Evolutionary conservation across 2,329 filamentous ascomycete genomes (phyloP).

Genomic region (Ophiostoma sp.): DNA sequence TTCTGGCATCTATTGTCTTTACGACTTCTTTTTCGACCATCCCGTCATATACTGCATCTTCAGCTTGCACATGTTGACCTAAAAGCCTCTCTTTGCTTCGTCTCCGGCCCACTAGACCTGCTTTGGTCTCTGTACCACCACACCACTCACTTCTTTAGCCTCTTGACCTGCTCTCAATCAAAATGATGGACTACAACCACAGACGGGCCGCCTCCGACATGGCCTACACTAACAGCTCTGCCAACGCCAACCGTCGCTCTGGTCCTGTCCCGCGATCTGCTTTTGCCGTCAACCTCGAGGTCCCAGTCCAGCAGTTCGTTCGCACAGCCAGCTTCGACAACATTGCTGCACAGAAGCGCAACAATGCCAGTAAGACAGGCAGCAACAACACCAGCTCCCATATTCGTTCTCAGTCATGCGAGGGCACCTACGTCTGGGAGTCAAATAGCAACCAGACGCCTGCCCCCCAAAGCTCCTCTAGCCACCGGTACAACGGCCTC

Average conservation of each 20-base stretch:
- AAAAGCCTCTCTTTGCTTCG: not conserved
- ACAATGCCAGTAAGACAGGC: not conserved
- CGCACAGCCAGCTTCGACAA: slow-evolving; percentile 10
- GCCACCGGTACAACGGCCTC: slow-evolving; percentile 16
- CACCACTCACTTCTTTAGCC: not conserved
- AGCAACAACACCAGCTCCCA: slow-evolving; percentile 10
- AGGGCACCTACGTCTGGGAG: slow-evolving; percentile 9
- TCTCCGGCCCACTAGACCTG: not conserved
- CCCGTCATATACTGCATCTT: not conserved
- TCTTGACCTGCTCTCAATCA: not conserved
- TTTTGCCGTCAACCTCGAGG: not conserved
- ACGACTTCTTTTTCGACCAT: not conserved
- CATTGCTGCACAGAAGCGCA: not conserved
- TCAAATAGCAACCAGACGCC: not conserved
- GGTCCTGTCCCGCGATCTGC: not conserved
- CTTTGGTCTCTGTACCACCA: slow-evolving; percentile 5
- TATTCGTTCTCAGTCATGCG: slow-evolving; percentile 21
- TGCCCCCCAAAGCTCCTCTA: not conserved
- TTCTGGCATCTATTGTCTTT: not conserved
- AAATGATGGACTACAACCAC: slow-evolving; percentile 19
- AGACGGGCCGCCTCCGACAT: slow-evolving; percentile 21
- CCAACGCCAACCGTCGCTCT: slow-evolving; percentile 3
- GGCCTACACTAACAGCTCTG: slow-evolving; percentile 1
- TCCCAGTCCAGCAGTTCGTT: not conserved
- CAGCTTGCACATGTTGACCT: slow-evolving; percentile 3